Conservation (phyloP, 805 yeast species). For the Starmera amethionina region DNA sequence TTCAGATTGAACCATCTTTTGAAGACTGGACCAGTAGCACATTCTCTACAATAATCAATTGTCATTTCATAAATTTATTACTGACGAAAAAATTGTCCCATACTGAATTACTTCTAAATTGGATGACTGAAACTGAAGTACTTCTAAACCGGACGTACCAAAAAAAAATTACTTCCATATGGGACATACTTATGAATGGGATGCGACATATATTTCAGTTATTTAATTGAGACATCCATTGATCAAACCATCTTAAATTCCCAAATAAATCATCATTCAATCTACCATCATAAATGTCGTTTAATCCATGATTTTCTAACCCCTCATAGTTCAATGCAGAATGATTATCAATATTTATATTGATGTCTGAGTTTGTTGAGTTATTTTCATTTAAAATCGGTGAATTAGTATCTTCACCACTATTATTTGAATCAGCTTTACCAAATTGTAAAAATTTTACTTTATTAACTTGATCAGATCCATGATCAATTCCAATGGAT, state of each 20-base stretch:
- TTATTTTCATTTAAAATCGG: neutral
- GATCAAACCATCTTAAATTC: constrained; percentile 47
- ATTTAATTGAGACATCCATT: constrained; percentile 23
- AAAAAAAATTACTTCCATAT: no score
- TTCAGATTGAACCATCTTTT: no score
- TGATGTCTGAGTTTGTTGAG: neutral
- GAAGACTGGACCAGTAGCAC: no score
- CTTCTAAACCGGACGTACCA: no score
- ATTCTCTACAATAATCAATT: no score
- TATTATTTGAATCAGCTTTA: constrained; percentile 17
- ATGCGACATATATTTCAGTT: neutral
- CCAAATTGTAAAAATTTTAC: constrained; percentile 39
- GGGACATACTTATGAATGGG: no score
- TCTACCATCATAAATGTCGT: neutral
- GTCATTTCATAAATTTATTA: no score
- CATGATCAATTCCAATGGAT: constrained; percentile 42
- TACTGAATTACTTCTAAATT: no score
- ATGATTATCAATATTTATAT: neutral
- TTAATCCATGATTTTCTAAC: constrained; percentile 2
- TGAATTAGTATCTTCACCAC: neutral
- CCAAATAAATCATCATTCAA: constrained; percentile 25
- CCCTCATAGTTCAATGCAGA: constrained; percentile 2
- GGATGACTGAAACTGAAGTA: no score
- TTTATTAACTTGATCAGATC: constrained; percentile 39
- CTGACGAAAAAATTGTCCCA: no score